phyloP scores from a whole-genome alignment of 2,329 filamentous ascomycete genomes.

The Diplocarpon mali region DNA sequence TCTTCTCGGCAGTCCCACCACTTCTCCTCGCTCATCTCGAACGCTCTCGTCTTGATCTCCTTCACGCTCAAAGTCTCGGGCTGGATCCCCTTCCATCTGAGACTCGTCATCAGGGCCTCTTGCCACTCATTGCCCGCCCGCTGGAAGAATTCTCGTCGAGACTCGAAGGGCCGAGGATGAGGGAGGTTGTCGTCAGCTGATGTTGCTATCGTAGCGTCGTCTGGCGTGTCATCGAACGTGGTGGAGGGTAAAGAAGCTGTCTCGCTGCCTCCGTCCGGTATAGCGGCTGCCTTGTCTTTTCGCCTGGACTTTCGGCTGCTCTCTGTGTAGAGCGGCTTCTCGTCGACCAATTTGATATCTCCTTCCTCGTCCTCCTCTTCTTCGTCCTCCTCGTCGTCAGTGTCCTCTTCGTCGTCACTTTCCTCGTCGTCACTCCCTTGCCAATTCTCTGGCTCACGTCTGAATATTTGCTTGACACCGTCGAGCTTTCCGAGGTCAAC shows the following conservation, averaged over 20 bases:
- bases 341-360: slow-evolving; percentile 28
- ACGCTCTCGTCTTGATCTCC: slow-evolving; percentile 85
- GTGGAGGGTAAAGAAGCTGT: slow-evolving; percentile 33
- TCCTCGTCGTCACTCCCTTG: slow-evolving; percentile 55
- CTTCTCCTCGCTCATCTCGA: slow-evolving; percentile 85
- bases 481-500: slow-evolving; percentile 92
- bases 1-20: slow-evolving; percentile 99
- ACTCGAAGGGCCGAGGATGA: slow-evolving; percentile 54
- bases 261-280: slow-evolving; percentile 31
- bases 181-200: slow-evolving; percentile 26
- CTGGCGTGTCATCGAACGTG: slow-evolving; percentile 43
- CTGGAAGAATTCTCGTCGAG: slow-evolving; percentile 81
- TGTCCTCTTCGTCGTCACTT: slow-evolving; percentile 43
- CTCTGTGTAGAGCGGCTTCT: slow-evolving; percentile 30
- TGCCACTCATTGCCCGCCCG: slow-evolving; percentile 88
- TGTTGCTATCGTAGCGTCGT: slow-evolving; percentile 12
- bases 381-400: slow-evolving; percentile 38
- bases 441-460: slow-evolving; percentile 78
- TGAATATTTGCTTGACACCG: slow-evolving; percentile 86
- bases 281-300: slow-evolving; percentile 37
- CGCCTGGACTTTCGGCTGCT: slow-evolving; percentile 42
- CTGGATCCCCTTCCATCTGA: slow-evolving; percentile 56
- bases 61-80: slow-evolving; percentile 66
- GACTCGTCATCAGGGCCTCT: slow-evolving; percentile 64
- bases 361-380: slow-evolving; percentile 39